These are phyloP conservation scores for Cetraspora pellucida DNA, from an alignment of 192 early-diverging fungal species.

Conservation along the genomic window DNA sequence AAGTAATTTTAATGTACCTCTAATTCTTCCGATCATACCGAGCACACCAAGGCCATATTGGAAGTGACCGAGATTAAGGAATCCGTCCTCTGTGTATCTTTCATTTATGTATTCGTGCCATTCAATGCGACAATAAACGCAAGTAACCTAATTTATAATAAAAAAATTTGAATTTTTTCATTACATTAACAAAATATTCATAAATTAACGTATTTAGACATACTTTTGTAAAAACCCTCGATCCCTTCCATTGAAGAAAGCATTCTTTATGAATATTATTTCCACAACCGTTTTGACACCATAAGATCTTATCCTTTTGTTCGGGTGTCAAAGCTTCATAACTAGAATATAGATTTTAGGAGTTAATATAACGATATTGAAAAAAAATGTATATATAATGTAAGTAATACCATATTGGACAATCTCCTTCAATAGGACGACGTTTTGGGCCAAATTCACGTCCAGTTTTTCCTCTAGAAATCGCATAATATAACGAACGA, in stretches of 20 bases:
- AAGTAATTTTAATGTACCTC: no score
- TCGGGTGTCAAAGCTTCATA: neutral
- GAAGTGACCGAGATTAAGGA: no score
- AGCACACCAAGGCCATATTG: no score
- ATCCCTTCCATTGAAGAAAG: neutral
- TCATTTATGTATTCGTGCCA: neutral
- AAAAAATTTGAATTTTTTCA: neutral
- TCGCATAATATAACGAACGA: neutral
- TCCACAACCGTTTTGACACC: conserved; percentile 5
- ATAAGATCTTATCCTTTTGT: neutral
- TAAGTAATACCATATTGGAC: neutral
- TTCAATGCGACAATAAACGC: neutral
- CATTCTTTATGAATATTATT: conserved; percentile 14
- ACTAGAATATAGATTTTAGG: neutral
- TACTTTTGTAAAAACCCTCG: neutral
- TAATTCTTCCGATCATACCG: no score
- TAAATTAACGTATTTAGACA: neutral
- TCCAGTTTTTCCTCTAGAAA: neutral
- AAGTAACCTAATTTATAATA: neutral
- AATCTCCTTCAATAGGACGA: conserved; percentile 10
- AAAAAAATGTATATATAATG: neutral
- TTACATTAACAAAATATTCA: neutral
- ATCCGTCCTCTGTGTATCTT: no score
- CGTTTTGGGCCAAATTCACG: no score
- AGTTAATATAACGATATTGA: neutral